phyloP scores from a whole-genome alignment of 305 asterid genomes.

The Solanum hybrid region DNA sequence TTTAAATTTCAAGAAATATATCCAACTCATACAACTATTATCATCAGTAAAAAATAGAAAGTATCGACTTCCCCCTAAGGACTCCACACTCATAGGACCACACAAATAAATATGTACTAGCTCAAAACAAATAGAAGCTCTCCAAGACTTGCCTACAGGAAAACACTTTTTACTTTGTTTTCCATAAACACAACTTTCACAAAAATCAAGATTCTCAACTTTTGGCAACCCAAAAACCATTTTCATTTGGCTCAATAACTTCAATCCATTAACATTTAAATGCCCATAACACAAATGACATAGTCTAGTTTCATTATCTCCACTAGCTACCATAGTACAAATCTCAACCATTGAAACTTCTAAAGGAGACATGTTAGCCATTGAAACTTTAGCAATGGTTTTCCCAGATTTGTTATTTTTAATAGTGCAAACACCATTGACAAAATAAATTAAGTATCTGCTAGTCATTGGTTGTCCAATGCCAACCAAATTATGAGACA shows the following conservation, averaged over 20 bases:
- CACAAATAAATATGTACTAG: neutral
- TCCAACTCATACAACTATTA: neutral
- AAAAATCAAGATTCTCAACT: neutral
- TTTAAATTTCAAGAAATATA: neutral
- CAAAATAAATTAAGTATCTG: no score
- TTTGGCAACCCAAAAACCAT: neutral
- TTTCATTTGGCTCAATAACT: neutral
- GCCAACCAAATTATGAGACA: neutral
- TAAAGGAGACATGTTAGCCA: neutral
- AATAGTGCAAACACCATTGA: neutral
- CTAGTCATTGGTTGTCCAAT: neutral
- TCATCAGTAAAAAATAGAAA: neutral
- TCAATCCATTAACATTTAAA: neutral
- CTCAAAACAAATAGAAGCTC: neutral
- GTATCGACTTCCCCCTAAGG: neutral
- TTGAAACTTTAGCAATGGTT: neutral
- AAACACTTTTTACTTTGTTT: neutral
- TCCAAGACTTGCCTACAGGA: neutral
- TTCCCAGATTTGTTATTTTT: neutral
- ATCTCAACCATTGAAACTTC: neutral
- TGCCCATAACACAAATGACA: neutral
- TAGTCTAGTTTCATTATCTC: neutral
- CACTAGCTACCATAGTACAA: neutral
- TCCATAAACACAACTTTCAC: neutral
- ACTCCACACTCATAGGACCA: neutral